Evolutionary conservation across 768 basidiomycete genomes (phyloP).

Genomic region (Tulasnella calospora): DNA sequence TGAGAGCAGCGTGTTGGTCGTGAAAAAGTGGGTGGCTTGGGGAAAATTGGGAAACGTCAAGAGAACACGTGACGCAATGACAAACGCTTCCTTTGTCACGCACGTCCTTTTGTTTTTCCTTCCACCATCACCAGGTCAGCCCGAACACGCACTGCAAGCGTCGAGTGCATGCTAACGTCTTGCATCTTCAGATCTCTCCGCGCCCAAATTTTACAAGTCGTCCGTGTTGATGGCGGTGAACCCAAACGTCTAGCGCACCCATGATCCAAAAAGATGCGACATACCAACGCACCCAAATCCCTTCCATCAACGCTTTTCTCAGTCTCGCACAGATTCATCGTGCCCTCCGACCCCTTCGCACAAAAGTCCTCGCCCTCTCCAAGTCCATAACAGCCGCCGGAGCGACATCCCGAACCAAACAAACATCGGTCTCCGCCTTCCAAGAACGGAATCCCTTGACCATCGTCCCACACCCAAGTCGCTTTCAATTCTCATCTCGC

Average conservation of each 20-base stretch:
- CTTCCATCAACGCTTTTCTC: not conserved
- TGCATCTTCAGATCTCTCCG: not conserved
- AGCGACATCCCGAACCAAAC: not conserved
- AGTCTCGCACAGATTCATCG: slow-evolving; percentile 21
- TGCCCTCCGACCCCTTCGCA: slow-evolving; percentile 15
- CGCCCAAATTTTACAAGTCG: no score
- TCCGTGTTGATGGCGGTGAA: not conserved
- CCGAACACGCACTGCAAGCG: no score
- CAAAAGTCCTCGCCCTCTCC: slow-evolving; percentile 11
- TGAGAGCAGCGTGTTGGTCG: not conserved
- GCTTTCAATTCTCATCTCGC: slow-evolving; percentile 2
- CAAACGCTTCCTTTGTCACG: not conserved
- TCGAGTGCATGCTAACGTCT: not conserved
- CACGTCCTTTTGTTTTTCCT: not conserved
- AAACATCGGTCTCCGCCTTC: not conserved
- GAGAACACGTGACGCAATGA: not conserved
- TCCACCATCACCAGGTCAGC: not conserved
- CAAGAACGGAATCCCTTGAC: slow-evolving; percentile 3
- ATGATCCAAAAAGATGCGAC: not conserved
- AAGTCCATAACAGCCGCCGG: not conserved
- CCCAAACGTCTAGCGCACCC: not conserved
- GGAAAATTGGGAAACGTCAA: not conserved
- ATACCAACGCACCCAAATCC: not conserved
- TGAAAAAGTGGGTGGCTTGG: slow-evolving; percentile 7
- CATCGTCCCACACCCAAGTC: slow-evolving; percentile 18